These are phyloP conservation scores for Perilla frutescens DNA, from an alignment of 257 asterid genomes.

Conservation along the genomic window DNA sequence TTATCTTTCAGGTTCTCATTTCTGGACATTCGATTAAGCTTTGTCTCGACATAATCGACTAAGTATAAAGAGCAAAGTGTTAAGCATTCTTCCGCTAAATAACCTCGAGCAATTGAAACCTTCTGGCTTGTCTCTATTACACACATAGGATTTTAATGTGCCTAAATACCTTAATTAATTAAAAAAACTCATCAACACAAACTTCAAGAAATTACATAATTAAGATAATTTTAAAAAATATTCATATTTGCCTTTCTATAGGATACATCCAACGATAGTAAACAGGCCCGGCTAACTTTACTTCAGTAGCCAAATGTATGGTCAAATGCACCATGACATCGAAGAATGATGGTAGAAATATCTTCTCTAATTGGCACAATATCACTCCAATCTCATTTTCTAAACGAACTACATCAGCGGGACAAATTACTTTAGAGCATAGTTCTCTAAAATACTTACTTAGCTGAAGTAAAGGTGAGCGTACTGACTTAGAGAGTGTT, in stretches of 20 bases:
- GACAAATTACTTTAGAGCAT: neutral
- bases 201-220: no score
- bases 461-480: neutral
- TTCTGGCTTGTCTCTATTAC: neutral
- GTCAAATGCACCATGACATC: constrained; percentile 18
- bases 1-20: neutral
- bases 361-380: constrained; percentile 2
- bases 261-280: constrained; percentile 8
- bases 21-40: neutral
- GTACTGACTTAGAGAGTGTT: neutral
- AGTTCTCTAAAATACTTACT: neutral
- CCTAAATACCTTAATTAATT: neutral
- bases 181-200: neutral
- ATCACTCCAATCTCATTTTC: neutral
- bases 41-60: constrained; percentile 23
- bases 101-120: constrained; percentile 11
- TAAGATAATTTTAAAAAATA: neutral
- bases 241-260: neutral
- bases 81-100: constrained; percentile 11
- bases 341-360: constrained; percentile 12
- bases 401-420: neutral
- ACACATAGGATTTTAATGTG: neutral
- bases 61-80: constrained; percentile 15
- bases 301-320: constrained; percentile 2
- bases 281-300: neutral